Base-by-base conservation (phyloP, 176 grass and related monocot genomes). In the Alopecurus myosuroides region DNA sequence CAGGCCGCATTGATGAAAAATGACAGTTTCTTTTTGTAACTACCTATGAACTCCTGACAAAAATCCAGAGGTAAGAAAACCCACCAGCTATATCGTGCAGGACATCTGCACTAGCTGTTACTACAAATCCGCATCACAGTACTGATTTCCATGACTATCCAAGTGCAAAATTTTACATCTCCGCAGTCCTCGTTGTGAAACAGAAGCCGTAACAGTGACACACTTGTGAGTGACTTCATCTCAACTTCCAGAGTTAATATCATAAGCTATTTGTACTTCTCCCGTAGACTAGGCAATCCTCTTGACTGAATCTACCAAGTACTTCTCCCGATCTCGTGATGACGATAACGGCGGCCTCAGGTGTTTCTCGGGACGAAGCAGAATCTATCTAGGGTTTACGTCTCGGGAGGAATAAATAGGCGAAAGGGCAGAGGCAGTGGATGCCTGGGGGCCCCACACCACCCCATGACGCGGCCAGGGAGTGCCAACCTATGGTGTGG, bases 271-370 rank as follows among this genome's bases (percentile, higher is more conserved):
- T 52, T 31, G 3, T 5, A 52, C 9, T 67, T 77, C 34, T 18
- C 3, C 17, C 74, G 9, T 20, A 45, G 36, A 35, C 39, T 72
- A 75, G 13, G 8, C 63, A 13, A 85, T 74, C 56, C 51, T 58
- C 65, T 79, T 83, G 15, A 51, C 68, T 82, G 75, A 86, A 88
- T 36, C 78, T 45, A 94, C 40, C 63, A 97, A 90, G 70, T 83
- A 91, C 28, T 86, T 42, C 31, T 9, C 33, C n/a, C n/a, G n/a
- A n/a, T n/a, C n/a, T n/a, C n/a, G n/a, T n/a, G n/a, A n/a, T n/a
- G n/a, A n/a, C n/a, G n/a, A n/a, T n/a, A n/a, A n/a, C n/a, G n/a
- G n/a, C n/a, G n/a, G n/a, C n/a, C n/a, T n/a, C n/a, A n/a, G n/a
- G n/a, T n/a, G n/a, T n/a, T n/a, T n/a, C n/a, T n/a, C n/a, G n/a